Evolutionary conservation across 225 moss, liverwort and hornwort species (phyloP), one percentile per base, ranked within the genome.

Genomic region (Pseudoscleropodium purum): DNA sequence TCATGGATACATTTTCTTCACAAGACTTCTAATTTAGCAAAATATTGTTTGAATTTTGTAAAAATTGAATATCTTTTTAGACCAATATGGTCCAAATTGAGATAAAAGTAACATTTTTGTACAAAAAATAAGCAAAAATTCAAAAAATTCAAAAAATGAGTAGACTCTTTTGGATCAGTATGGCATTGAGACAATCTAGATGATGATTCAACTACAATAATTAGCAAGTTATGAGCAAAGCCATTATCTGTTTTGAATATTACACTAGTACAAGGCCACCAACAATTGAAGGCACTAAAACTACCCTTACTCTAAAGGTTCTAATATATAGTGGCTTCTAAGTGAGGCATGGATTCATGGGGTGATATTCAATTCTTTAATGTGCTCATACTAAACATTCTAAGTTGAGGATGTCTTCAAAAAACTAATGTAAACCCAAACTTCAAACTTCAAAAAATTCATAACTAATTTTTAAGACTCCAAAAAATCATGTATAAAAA

Each of bases 191-290:
- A 75, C 18, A 49, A 75, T 47, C 0, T 31, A 45, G 19, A 47
- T 49, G 30, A 49, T 33, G 7, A 75, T 31, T 19, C 7, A 7
- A 47, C 31, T 47, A 47, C 18, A 18, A 30, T 18, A 30, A 18
- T 16, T 75, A 1, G 18, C 6, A 75, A 75, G 10, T 18, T 30
- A 18, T 47, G 3, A 18, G 1, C 0, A 30, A 0, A 4, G 16
- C 6, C 47, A 75, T 9, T 10, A 75, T 47, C 1, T 75, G 0
- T 18, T 30, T 45, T 75, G 30, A 75, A 15, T 45, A 47, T 18
- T 75, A 18, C 2, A 47, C 6, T 1, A 30, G 0, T 29, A 30
- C 2, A 18, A 75, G 18, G 74, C 18, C 18, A 75, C 6, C 11
- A 75, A 30, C 4, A 75, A 30, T 45, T 30, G 4, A 10, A 7